Evolutionary conservation across 306 rosid genomes (phyloP).

Genomic region (Senna tora): DNA sequence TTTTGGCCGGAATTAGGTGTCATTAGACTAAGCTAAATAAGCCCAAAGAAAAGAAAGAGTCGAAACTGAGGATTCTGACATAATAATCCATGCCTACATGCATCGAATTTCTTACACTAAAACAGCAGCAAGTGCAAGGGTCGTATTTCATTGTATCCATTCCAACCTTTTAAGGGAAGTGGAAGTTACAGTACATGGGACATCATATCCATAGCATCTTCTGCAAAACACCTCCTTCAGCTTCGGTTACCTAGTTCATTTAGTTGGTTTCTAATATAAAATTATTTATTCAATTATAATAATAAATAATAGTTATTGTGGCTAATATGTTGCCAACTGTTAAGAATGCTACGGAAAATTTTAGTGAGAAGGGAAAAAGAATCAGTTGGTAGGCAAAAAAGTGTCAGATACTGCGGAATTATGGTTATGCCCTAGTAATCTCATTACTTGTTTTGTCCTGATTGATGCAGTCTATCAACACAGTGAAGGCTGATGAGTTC

Average conservation of each 20-base stretch:
- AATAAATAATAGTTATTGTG: neutral
- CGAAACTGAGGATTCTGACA: neutral
- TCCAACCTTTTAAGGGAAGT: neutral
- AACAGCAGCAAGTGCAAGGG: no score
- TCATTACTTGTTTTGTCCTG: constrained; percentile 13
- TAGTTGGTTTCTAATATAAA: neutral
- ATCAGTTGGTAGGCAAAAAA: neutral
- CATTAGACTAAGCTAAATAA: neutral
- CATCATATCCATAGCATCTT: constrained; percentile 5
- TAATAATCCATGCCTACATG: no score
- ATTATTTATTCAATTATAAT: neutral
- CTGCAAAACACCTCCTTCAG: neutral
- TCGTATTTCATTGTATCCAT: no score
- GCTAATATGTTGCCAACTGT: neutral
- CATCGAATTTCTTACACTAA: no score
- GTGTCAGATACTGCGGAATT: neutral
- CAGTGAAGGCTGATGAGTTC: constrained; percentile 87
- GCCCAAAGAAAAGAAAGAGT: no score
- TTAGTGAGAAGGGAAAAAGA: neutral
- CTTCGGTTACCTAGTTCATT: neutral
- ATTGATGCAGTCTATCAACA: constrained; percentile 76
- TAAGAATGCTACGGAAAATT: neutral
- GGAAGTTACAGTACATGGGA: neutral
- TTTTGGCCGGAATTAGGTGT: neutral
- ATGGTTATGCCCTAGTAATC: neutral